phyloP scores from a whole-genome alignment of 2,329 filamentous ascomycete genomes.

The Diplodia intermedia region DNA sequence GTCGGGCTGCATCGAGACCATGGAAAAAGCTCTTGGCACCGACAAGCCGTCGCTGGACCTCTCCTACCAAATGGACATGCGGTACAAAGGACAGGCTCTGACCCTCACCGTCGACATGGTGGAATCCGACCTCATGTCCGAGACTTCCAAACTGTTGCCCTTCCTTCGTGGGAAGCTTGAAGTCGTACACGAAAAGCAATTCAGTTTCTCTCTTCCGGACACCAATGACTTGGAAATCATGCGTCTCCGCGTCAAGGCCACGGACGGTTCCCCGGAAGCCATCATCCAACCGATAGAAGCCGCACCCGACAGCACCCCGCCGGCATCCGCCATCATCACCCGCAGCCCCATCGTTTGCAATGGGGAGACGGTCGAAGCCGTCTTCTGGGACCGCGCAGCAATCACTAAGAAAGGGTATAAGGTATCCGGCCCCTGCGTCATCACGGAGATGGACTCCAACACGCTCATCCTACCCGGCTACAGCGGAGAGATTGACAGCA shows the following conservation, averaged over 20 bases:
- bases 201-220: slow-evolving; percentile 52
- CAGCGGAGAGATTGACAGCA: slow-evolving; percentile 55
- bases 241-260: slow-evolving; percentile 54
- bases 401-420: slow-evolving; percentile 52
- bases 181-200: slow-evolving; percentile 54
- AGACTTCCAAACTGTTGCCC: slow-evolving; percentile 42
- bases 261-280: slow-evolving; percentile 53
- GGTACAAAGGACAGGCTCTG: slow-evolving; percentile 57
- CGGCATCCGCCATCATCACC: slow-evolving; percentile 47
- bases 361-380: slow-evolving; percentile 51
- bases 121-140: slow-evolving; percentile 36
- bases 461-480: slow-evolving; percentile 58
- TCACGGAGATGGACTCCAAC: slow-evolving; percentile 61
- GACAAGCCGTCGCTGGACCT: slow-evolving; percentile 43
- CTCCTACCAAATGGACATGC: slow-evolving; percentile 54
- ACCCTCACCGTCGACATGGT: slow-evolving; percentile 45
- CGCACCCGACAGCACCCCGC: slow-evolving; percentile 40
- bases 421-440: slow-evolving; percentile 55
- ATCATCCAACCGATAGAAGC: slow-evolving; percentile 47
- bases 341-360: slow-evolving; percentile 52
- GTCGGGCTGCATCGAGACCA: slow-evolving; percentile 47
- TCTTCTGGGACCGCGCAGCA: slow-evolving; percentile 54
- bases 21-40: slow-evolving; percentile 48
- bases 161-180: slow-evolving; percentile 52
- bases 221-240: slow-evolving; percentile 57